A percentile compares a stretch with the other conserved stretches of the same genome.
Evolutionary conservation across 306 rosid genomes (phyloP).

Genomic region (Neltuma alba): DNA sequence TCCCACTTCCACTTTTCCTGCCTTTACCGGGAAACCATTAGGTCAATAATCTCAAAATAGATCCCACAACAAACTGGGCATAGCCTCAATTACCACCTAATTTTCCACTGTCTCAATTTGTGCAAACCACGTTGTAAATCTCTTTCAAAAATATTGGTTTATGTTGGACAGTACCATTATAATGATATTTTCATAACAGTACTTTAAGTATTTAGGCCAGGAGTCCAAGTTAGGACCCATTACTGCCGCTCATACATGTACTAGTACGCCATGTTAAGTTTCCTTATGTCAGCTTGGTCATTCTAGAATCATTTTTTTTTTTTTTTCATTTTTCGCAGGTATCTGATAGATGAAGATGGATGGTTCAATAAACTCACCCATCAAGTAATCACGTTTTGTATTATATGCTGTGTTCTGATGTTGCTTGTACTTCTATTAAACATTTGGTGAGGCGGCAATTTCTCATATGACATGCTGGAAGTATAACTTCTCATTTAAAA

Average conservation of each 20-base stretch:
- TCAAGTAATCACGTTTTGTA: slow-evolving; percentile 8
- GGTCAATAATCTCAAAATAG: slow-evolving; percentile 27
- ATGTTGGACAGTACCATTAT: not conserved
- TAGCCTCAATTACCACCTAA: slow-evolving; percentile 26
- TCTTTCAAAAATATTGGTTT: not conserved
- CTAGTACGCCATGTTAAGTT: not conserved
- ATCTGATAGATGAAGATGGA: slow-evolving; percentile 3
- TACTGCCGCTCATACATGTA: not conserved
- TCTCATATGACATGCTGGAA: not conserved
- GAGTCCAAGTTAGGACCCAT: not conserved
- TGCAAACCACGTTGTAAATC: slow-evolving; percentile 30
- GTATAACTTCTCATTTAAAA: not conserved
- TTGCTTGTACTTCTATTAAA: not conserved
- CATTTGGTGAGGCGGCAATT: not conserved
- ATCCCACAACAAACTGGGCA: slow-evolving; percentile 15
- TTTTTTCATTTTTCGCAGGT: slow-evolving; percentile 30
- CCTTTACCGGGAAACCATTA: slow-evolving; percentile 38
- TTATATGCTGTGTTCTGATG: slow-evolving; percentile 10
- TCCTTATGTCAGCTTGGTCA: not conserved
- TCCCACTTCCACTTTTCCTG: slow-evolving; percentile 45
- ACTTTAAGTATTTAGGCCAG: not conserved
- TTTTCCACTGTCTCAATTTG: slow-evolving; percentile 40
- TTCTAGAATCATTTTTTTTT: not conserved
- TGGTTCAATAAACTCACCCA: not conserved
- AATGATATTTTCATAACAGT: not conserved